Percentiles rank a stretch among this genome's conserved stretches.
Conservation (phyloP, 2,329 filamentous ascomycete genomes). For the Fusarium sambucinum region DNA sequence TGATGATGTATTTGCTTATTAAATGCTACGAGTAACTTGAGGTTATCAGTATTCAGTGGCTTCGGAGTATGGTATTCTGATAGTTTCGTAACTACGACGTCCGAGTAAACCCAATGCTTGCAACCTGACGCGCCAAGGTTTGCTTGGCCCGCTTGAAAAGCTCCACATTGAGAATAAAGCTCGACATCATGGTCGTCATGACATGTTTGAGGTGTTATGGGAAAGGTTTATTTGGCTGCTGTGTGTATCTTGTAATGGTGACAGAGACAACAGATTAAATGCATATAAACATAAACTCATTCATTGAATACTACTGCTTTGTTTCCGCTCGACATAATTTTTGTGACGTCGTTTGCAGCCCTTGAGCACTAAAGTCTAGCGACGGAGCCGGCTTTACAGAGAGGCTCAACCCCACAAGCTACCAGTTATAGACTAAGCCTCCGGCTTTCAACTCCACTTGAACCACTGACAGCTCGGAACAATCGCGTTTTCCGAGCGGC, state of each 20-base stretch:
- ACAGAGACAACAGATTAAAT: rapidly evolving
- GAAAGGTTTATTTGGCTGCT: rapidly evolving
- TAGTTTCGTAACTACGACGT: constrained; percentile 31
- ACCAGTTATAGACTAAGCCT: constrained; percentile 11
- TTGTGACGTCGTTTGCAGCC: constrained; percentile 36
- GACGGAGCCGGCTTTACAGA: constrained; percentile 16
- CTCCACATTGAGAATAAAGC: constrained; percentile 26
- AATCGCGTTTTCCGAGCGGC: constrained; percentile 44
- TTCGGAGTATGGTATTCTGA: constrained; percentile 16
- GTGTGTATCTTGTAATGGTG: rapidly evolving
- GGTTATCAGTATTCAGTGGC: neutral
- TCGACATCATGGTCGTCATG: constrained; percentile 30
- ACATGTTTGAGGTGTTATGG: neutral
- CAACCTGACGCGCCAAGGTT: constrained; percentile 27
- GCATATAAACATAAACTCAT: neutral
- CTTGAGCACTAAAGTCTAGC: constrained; percentile 18
- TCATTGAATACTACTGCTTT: neutral
- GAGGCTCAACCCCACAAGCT: constrained; percentile 27
- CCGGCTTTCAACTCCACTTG: constrained; percentile 7
- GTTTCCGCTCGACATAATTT: neutral
- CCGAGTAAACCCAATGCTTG: constrained; percentile 21
- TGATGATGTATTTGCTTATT: neutral
- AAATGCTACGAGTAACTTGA: no score
- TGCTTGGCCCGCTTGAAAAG: constrained; percentile 18
- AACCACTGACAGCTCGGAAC: constrained; percentile 42